Evolutionary conservation across 2,329 filamentous ascomycete species (phyloP), one percentile per base, ranked within the genome.

Genomic region (Colletotrichum sp.): DNA sequence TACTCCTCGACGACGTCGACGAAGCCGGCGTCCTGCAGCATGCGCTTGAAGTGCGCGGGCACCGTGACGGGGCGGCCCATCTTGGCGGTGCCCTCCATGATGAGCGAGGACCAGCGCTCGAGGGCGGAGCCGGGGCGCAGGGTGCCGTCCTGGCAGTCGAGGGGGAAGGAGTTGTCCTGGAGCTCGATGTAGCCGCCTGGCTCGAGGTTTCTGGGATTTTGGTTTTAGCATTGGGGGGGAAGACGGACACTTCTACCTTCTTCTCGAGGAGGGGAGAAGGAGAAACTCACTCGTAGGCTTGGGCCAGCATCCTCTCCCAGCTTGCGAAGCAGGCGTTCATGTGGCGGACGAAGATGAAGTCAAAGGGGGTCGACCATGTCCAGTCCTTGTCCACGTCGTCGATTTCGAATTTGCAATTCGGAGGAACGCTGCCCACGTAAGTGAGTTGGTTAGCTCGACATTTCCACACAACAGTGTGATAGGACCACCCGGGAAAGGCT

Each of bases 361-460:
- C 84, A 34, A 85, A 85, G 3, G 79, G 78, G 4, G 71, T 60
- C 9, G 76, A 68, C 44, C 77, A 85, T 2, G 81, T 80, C 84
- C 85, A 86, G 28, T 80, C 77, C 55, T 81, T 78, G 26, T 84
- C 83, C 2, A 80, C 71, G 71, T 86, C 84, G 72, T 86, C 84
- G 71, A 86, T 79, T 62, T 86, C 84, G 76, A 89, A 89, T 7
- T 78, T 79, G 59, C 87, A 82, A 71, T 90, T 89, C 0, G 85
- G 83, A 1, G 88, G 87, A 6, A 87, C 85, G 67, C 79, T 81
- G 8, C n/a, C 28, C 72, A 68, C 13, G n/a, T 76, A 1, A 39
- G 36, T 39, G 1, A 9, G 16, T 5, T 39, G 6, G 36, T 18
- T 9, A 1, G 36, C 36, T 39, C 36, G 16, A 9, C 16, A 18